phyloP scores from a whole-genome alignment of 805 yeast genomes.

The Pichia nanzhaoensis region DNA sequence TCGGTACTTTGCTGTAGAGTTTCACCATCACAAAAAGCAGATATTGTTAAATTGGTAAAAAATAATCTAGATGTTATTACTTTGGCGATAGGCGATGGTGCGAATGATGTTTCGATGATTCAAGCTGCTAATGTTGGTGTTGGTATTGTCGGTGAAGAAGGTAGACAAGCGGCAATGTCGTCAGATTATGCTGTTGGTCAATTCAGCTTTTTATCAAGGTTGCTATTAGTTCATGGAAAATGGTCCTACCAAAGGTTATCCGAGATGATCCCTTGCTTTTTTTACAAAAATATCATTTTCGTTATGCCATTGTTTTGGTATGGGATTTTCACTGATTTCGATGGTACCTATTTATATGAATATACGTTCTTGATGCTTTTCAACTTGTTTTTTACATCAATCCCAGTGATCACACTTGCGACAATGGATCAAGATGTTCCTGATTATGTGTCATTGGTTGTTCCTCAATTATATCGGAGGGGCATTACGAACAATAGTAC shows the following conservation, averaged over 20 bases:
- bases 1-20: slow-evolving; percentile 82
- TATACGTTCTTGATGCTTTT: slow-evolving; percentile 73
- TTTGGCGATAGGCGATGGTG: slow-evolving; percentile 79
- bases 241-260: slow-evolving; percentile 74
- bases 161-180: slow-evolving; percentile 82
- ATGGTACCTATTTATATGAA: slow-evolving; percentile 71
- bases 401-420: slow-evolving; percentile 70
- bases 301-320: slow-evolving; percentile 74
- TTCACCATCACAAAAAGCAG: slow-evolving; percentile 78
- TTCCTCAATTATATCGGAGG: slow-evolving; percentile 62
- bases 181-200: slow-evolving; percentile 81
- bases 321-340: slow-evolving; percentile 61
- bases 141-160: slow-evolving; percentile 85
- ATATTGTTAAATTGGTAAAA: slow-evolving; percentile 62
- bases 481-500: slow-evolving; percentile 56
- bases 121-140: slow-evolving; percentile 82
- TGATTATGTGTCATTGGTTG: slow-evolving; percentile 55
- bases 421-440: slow-evolving; percentile 71
- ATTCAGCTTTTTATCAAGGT: slow-evolving; percentile 57
- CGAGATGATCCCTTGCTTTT: slow-evolving; percentile 74
- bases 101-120: slow-evolving; percentile 84
- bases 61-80: slow-evolving; percentile 64
- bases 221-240: slow-evolving; percentile 73
- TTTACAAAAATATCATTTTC: slow-evolving; percentile 70
- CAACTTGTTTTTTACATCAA: slow-evolving; percentile 74